Conservation (phyloP, 2,329 filamentous ascomycete species). For the Trichoderma breve region DNA sequence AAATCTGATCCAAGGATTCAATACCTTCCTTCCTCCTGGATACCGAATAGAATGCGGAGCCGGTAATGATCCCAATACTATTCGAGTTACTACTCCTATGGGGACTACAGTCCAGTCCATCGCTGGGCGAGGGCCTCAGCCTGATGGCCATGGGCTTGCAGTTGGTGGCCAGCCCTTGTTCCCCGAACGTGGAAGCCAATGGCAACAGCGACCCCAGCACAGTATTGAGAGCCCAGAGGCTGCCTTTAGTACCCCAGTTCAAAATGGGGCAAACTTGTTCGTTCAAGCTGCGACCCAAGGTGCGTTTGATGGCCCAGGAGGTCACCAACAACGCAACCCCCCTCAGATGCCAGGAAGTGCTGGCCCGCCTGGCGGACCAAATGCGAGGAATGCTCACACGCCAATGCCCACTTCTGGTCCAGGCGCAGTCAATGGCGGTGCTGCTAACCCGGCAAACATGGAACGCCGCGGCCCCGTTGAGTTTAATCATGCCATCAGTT, state of each 20-base stretch:
- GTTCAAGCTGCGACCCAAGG: slow-evolving; percentile 42
- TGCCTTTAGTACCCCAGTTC: slow-evolving; percentile 57
- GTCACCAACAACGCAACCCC: slow-evolving; percentile 33
- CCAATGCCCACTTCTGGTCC: slow-evolving; percentile 57
- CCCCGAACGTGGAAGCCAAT: slow-evolving; percentile 49
- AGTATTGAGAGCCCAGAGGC: slow-evolving; percentile 63
- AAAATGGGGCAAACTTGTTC: slow-evolving; percentile 50
- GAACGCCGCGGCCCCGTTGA: slow-evolving; percentile 94
- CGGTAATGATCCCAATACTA: slow-evolving; percentile 91
- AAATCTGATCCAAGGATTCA: slow-evolving; percentile 94
- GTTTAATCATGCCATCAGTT: slow-evolving; percentile 98
- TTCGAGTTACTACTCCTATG: slow-evolving; percentile 94
- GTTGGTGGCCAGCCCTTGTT: slow-evolving; percentile 45
- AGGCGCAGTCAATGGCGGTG: slow-evolving; percentile 60
- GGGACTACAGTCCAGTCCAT: slow-evolving; percentile 95
- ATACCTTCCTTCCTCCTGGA: slow-evolving; percentile 92
- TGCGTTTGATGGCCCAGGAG: slow-evolving; percentile 33
- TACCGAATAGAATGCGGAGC: slow-evolving; percentile 96
- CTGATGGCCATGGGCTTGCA: slow-evolving; percentile 42
- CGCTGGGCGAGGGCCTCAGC: slow-evolving; percentile 50
- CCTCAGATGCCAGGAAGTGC: slow-evolving; percentile 31
- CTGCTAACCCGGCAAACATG: slow-evolving; percentile 58
- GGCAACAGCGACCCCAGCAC: slow-evolving; percentile 57
- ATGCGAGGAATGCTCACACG: slow-evolving; percentile 55
- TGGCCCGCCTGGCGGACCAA: slow-evolving; percentile 41